These are phyloP conservation scores for Marasmius tenuissimus DNA, from an alignment of 1,284 basidiomycete species.

Conservation along the genomic window DNA sequence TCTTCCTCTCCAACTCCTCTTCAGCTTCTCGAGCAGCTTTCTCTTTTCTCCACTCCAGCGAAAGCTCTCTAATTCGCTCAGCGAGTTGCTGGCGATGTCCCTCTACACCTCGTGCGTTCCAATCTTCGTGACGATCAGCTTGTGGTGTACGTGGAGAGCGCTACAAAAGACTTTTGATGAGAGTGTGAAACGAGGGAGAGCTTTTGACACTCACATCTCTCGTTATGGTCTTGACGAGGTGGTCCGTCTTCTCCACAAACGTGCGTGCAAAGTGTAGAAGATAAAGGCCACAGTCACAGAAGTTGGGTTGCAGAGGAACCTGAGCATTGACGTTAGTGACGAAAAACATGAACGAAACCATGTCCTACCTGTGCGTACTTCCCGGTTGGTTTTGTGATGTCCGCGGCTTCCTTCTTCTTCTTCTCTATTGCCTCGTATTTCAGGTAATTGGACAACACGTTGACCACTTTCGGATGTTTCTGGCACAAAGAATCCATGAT, in stretches of 20 bases:
- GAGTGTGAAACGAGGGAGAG: neutral
- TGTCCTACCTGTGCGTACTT: slow-evolving; percentile 47
- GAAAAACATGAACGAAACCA: slow-evolving; percentile 7
- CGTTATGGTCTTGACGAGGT: slow-evolving; percentile 42
- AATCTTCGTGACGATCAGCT: slow-evolving; percentile 41
- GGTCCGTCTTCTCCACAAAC: slow-evolving; percentile 61
- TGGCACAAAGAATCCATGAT: slow-evolving; percentile 86
- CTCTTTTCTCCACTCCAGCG: slow-evolving; percentile 41
- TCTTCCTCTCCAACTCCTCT: slow-evolving; percentile 26
- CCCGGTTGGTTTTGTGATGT: slow-evolving; percentile 41
- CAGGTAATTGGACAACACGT: slow-evolving; percentile 70
- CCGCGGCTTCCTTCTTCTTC: slow-evolving; percentile 36
- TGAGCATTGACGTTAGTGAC: slow-evolving; percentile 25
- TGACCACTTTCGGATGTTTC: slow-evolving; percentile 64
- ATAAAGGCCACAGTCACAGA: slow-evolving; percentile 84
- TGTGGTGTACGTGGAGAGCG: slow-evolving; percentile 27
- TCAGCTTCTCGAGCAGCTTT: slow-evolving; percentile 33
- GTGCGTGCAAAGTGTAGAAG: slow-evolving; percentile 77
- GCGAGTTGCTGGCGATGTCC: slow-evolving; percentile 35
- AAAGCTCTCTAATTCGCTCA: slow-evolving; percentile 33
- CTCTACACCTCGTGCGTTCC: slow-evolving; percentile 43
- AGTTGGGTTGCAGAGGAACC: slow-evolving; percentile 83
- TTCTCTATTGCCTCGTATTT: slow-evolving; percentile 82
- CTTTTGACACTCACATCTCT: slow-evolving; percentile 32
- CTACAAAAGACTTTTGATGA: neutral